Evolutionary conservation across 2,329 filamentous ascomycete genomes (phyloP).

Genomic region (Pestalotiopsis sp.): DNA sequence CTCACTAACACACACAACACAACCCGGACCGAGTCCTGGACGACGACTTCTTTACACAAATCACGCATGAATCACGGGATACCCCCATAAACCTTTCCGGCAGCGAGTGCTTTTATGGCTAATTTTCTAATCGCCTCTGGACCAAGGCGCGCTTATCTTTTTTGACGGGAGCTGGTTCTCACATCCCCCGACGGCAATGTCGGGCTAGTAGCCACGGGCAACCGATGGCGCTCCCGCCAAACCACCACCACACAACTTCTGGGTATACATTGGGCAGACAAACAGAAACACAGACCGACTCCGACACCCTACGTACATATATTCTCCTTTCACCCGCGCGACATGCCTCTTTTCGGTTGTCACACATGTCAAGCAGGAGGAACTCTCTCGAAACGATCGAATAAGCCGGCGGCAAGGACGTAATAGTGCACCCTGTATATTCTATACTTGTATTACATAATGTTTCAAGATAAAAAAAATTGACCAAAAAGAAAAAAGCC

Average conservation of each 20-base stretch:
- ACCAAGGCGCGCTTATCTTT: conserved; percentile 17
- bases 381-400: background rate
- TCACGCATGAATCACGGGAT: conserved; percentile 18
- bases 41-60: conserved; percentile 11
- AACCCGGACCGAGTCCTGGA: conserved; percentile 11
- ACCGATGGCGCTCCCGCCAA: conserved; percentile 13
- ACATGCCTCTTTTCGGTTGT: background rate
- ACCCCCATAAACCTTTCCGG: conserved; percentile 8
- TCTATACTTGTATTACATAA: conserved; percentile 8
- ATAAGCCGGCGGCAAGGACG: background rate
- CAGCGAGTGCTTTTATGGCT: conserved; percentile 13
- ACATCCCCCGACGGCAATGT: background rate
- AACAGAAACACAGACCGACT: background rate
- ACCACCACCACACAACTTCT: conserved; percentile 9
- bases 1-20: background rate
- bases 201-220: background rate
- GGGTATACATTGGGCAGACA: conserved; percentile 16
- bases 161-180: conserved; percentile 17
- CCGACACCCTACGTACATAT: conserved; percentile 6
- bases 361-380: background rate
- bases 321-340: background rate
- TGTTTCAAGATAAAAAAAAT: conserved; percentile 5
- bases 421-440: conserved; percentile 8
- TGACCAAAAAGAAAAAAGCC: background rate
- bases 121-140: conserved; percentile 19